Percentiles rank a stretch among this genome's conserved stretches.
phyloP scores from a whole-genome alignment of 83 land plant species.

The Thuja plicata region DNA sequence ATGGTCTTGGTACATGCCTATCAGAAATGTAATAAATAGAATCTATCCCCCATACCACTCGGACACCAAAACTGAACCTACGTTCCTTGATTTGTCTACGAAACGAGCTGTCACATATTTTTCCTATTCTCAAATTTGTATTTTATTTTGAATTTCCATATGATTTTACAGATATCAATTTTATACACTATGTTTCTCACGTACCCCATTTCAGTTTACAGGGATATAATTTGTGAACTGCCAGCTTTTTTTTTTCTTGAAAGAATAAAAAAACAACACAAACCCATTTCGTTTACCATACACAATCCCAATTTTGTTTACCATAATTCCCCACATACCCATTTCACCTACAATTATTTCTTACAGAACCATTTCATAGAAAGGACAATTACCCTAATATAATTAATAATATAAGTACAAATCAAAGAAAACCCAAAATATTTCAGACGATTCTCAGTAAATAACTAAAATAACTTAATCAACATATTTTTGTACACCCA shows the following conservation, averaged over 20 bases:
- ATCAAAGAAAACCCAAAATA: background rate
- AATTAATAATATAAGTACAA: background rate
- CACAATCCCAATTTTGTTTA: background rate
- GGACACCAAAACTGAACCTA: background rate
- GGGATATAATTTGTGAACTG: background rate
- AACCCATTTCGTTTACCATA: background rate
- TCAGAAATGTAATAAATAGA: background rate
- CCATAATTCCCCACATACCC: background rate
- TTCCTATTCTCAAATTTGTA: background rate
- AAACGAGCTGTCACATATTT: background rate
- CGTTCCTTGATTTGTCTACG: background rate
- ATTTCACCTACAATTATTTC: background rate
- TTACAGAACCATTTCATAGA: background rate
- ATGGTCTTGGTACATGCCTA: background rate
- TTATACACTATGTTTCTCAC: background rate
- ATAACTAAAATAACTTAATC: background rate
- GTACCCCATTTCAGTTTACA: background rate
- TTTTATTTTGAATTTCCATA: background rate
- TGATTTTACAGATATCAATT: background rate
- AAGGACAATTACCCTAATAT: background rate
- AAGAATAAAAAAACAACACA: background rate
- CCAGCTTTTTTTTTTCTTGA: background rate
- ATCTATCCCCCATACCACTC: background rate
- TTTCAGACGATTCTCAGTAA: background rate
- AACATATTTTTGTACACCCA: background rate